Evolutionary conservation across 164 flowering plant genomes (phyloP).

Genomic region (Sedum album): DNA sequence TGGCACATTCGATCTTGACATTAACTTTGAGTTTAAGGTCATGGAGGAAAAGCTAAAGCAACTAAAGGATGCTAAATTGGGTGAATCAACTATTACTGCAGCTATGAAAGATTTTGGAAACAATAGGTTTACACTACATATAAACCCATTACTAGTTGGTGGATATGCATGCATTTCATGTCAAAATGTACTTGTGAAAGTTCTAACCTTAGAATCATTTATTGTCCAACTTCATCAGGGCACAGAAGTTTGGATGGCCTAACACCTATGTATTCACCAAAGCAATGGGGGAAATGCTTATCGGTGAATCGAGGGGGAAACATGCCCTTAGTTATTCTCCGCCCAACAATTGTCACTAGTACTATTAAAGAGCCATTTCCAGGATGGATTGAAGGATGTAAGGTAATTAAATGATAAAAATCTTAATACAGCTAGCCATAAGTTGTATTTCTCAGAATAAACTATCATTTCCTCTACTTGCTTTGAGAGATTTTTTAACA

Average conservation of each 20-base stretch:
- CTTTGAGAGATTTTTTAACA: not conserved
- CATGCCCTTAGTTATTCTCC: constrained; percentile 23
- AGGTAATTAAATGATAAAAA: not conserved
- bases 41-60: constrained; percentile 17
- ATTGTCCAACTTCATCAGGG: constrained; percentile 15
- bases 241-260: constrained; percentile 34
- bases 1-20: constrained; percentile 30
- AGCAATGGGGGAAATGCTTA: constrained; percentile 47
- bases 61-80: constrained; percentile 19
- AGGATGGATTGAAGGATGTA: constrained; percentile 43
- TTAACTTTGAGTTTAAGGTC: constrained; percentile 27
- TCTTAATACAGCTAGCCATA: not conserved
- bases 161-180: not conserved
- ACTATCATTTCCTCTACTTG: too few relatives aligned
- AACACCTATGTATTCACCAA: constrained; percentile 42
- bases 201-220: not conserved
- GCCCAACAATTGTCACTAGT: constrained; percentile 38
- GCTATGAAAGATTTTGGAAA: constrained; percentile 11
- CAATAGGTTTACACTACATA: constrained; percentile 36
- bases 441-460: not conserved
- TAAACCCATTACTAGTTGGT: not conserved
- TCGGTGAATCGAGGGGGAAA: constrained; percentile 24
- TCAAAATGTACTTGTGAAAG: not conserved
- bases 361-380: constrained; percentile 37
- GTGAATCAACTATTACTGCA: constrained; percentile 17